Percentiles rank a stretch among this genome's conserved stretches.
These are phyloP conservation scores for Sporobolomyces phaffii DNA, from an alignment of 768 basidiomycete species.

Conservation along the genomic window DNA sequence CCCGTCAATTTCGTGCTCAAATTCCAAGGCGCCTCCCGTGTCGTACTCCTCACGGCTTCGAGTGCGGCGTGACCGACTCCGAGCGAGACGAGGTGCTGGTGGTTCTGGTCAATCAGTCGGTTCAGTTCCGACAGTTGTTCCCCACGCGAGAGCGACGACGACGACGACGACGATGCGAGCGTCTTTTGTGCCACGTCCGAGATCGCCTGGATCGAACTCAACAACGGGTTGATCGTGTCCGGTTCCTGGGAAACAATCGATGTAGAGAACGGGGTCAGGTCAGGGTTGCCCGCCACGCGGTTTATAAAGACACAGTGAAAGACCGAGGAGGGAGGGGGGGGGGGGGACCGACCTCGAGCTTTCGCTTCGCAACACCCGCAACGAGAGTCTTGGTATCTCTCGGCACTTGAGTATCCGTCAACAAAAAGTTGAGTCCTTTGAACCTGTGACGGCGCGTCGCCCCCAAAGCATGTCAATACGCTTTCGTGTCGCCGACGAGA, in stretches of 20 bases:
- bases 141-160: slow-evolving; percentile 63
- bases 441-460: too few species aligned
- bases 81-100: slow-evolving; percentile 70
- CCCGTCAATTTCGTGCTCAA: slow-evolving; percentile 93
- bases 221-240: slow-evolving; percentile 68
- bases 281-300: too few species aligned
- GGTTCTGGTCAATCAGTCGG: slow-evolving; percentile 85
- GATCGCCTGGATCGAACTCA: slow-evolving; percentile 75
- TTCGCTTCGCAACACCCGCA: slow-evolving; percentile 69
- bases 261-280: not conserved
- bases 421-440: slow-evolving; percentile 78
- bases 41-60: slow-evolving; percentile 71
- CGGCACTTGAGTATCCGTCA: slow-evolving; percentile 88
- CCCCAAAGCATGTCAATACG: not conserved
- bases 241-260: slow-evolving; percentile 57
- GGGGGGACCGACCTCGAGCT: slow-evolving; percentile 48
- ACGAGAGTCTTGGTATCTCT: slow-evolving; percentile 92
- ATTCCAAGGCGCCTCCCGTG: slow-evolving; percentile 58
- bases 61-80: slow-evolving; percentile 86
- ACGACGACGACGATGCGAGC: slow-evolving; percentile 67
- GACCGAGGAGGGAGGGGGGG: not conserved
- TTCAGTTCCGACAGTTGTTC: slow-evolving; percentile 62
- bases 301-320: too few species aligned
- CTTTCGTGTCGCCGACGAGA: not conserved
- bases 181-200: slow-evolving; percentile 71